These are phyloP conservation scores for Ramalina peruviana DNA, from an alignment of 495 filamentous ascomycete species.

Conservation along the genomic window DNA sequence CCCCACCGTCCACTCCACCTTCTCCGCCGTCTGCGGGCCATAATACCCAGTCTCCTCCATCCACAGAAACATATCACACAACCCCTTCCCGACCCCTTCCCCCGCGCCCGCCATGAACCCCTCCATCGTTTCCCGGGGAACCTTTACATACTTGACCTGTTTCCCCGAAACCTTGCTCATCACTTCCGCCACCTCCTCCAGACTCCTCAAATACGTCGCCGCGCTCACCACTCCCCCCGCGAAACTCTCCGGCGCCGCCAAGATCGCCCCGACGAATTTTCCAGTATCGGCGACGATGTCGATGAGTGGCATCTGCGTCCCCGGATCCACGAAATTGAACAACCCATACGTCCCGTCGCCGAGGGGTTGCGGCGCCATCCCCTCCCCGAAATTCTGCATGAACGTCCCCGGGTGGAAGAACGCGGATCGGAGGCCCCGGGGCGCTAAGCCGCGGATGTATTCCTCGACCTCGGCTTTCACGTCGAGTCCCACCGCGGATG, in stretches of 20 bases:
- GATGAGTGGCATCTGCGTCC: conserved; percentile 28
- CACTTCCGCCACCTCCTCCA: conserved; percentile 23
- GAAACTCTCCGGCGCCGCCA: conserved; percentile 37
- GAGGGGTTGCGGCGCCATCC: conserved; percentile 8
- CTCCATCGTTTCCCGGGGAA: conserved; percentile 25
- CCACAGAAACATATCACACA: conserved; percentile 24
- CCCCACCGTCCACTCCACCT: conserved; percentile 27
- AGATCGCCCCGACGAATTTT: conserved; percentile 37
- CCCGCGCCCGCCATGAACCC: conserved; percentile 15
- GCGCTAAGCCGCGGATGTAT: conserved; percentile 30
- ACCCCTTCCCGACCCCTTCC: conserved; percentile 9
- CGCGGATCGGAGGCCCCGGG: conserved; percentile 22
- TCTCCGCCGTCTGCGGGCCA: conserved; percentile 25
- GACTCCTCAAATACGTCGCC: conserved; percentile 24
- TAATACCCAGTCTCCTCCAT: conserved; percentile 33
- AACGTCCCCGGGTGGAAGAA: conserved; percentile 32
- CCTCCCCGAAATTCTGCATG: conserved; percentile 33
- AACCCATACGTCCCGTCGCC: conserved; percentile 17
- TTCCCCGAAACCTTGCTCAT: conserved; percentile 32
- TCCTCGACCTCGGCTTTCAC: conserved; percentile 24
- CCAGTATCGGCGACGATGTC: conserved; percentile 29
- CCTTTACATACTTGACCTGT: conserved; percentile 29
- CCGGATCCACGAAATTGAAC: conserved; percentile 12
- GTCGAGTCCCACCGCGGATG: conserved; percentile 28
- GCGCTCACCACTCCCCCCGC: conserved; percentile 30